Base-by-base conservation (phyloP, 257 asterid genomes). In the Gynochthodes officinalis region DNA sequence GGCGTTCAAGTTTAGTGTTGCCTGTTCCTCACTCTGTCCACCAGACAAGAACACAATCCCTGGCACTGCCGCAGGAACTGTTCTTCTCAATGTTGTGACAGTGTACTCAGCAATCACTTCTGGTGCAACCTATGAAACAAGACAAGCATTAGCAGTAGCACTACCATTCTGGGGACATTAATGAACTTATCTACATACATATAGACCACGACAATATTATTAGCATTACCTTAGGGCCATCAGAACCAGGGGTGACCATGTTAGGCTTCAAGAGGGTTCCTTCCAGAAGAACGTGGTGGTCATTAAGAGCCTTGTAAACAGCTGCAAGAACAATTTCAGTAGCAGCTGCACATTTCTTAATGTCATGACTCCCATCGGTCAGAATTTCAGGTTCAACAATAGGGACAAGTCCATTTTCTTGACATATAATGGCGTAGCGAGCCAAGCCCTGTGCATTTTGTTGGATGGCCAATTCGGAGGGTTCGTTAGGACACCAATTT, bases 221-320 rank as follows among this genome's bases (percentile, higher is more conserved):
- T n/a, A n/a, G n/a, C n/a, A 8, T 59, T n/a, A 89, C 97, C 90
- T 91, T 91, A 69, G 95, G 89, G 79, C 90, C 76, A 62, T 86
- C 83, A 32, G 97, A 91, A 64, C 97, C 96, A 5, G 97, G 95
- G 3, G 96, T 88, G 78, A 91, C 97, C 97, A 89, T 91, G 82
- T 91, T 91, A 39, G 97, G 97, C 86, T 91, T 91, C 81, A 89
- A 76, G 70, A 91, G 91, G 6, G 96, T 91, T 75, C 97, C 97
- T 81, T 91, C 97, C 3, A 91, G 89, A 53, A 91, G 88, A 75
- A 91, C 97, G 74, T 91, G 97, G 4, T 91, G 96, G 3, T 91
- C 97, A 68, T 88, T 91, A 49, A 91, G 80, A 42, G 95, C 96
- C 87, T 91, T 91, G 74, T 88, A 91, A 46, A 86, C 93, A 40